A percentile compares a stretch with the other conserved stretches of the same genome.
Evolutionary conservation across 352 stramenopile species (phyloP).

Genomic region (Pythium aristosporum): DNA sequence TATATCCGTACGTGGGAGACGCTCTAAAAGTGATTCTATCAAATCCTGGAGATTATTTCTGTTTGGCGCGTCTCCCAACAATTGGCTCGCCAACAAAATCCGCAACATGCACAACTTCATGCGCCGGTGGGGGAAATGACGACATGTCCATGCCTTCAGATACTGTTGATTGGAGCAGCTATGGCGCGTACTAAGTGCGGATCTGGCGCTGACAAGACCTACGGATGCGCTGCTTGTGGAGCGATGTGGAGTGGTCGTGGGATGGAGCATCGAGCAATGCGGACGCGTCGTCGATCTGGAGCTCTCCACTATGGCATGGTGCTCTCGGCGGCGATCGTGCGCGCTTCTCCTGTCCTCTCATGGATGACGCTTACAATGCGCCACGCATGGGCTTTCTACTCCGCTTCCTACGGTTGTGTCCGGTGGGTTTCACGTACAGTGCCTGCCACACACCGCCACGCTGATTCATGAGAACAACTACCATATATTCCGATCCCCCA

Average conservation of each 20-base stretch:
- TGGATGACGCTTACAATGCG: neutral
- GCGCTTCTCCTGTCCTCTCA: neutral
- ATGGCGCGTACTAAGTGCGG: no score
- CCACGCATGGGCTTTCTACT: no score
- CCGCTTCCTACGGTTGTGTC: no score
- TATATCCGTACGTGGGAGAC: neutral
- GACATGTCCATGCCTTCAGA: conserved; percentile 5
- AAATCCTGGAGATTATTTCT: neutral
- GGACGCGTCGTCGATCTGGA: neutral
- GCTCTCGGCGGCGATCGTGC: neutral
- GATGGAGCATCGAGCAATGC: neutral
- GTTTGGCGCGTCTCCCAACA: neutral
- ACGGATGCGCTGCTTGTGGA: neutral
- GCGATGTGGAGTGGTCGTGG: neutral
- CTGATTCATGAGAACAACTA: conserved; percentile 5
- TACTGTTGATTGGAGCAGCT: conserved; percentile 2
- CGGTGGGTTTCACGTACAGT: neutral
- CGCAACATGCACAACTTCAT: neutral
- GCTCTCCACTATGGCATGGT: neutral
- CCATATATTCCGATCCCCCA: conserved; percentile 1
- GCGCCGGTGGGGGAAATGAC: neutral
- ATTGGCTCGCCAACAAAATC: no score
- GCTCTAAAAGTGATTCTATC: neutral
- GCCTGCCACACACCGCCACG: neutral
- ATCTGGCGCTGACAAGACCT: neutral